A percentile compares a stretch with the other conserved stretches of the same genome.
These are phyloP conservation scores for Pythium oligandrum DNA, from an alignment of 352 stramenopile species.

Conservation along the genomic window DNA sequence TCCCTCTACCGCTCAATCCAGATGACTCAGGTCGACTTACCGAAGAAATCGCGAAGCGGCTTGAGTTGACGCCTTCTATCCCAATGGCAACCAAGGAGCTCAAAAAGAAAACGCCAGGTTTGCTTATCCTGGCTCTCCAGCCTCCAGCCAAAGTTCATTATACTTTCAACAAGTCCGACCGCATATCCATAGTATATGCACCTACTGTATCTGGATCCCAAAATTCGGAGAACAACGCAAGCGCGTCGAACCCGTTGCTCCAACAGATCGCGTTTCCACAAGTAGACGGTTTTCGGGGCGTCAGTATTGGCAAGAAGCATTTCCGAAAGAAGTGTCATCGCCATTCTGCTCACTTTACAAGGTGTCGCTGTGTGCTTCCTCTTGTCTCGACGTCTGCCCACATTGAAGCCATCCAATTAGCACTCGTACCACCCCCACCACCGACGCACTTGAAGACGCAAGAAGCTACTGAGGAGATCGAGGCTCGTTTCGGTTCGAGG, in stretches of 20 bases:
- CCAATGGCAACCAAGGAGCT: conserved; percentile 55
- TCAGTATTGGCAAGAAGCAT: conserved; percentile 39
- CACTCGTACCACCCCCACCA: conserved; percentile 21
- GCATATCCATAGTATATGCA: conserved; percentile 4
- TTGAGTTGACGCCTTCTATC: conserved; percentile 32
- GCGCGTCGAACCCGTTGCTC: conserved; percentile 1
- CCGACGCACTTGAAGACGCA: conserved; percentile 1
- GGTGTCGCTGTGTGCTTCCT: conserved; percentile 59
- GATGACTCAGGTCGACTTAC: conserved; percentile 39
- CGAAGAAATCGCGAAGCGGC: conserved; percentile 24
- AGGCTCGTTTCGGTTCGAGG: conserved; percentile 28
- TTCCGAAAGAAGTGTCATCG: conserved; percentile 58
- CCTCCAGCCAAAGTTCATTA: conserved; percentile 50
- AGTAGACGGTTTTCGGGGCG: conserved; percentile 36
- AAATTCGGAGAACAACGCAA: not conserved
- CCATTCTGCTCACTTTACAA: conserved; percentile 46
- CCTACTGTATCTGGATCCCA: not conserved
- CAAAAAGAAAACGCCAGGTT: conserved; percentile 25
- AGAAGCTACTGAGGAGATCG: not conserved
- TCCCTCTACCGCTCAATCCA: conserved; percentile 28
- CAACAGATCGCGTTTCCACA: conserved; percentile 36
- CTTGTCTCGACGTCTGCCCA: conserved; percentile 46
- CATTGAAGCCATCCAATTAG: conserved; percentile 43
- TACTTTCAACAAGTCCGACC: conserved; percentile 21
- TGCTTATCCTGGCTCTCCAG: conserved; percentile 35